Conservation (phyloP, 768 basidiomycete genomes). For the Pilatotrama ljubarskyi region DNA sequence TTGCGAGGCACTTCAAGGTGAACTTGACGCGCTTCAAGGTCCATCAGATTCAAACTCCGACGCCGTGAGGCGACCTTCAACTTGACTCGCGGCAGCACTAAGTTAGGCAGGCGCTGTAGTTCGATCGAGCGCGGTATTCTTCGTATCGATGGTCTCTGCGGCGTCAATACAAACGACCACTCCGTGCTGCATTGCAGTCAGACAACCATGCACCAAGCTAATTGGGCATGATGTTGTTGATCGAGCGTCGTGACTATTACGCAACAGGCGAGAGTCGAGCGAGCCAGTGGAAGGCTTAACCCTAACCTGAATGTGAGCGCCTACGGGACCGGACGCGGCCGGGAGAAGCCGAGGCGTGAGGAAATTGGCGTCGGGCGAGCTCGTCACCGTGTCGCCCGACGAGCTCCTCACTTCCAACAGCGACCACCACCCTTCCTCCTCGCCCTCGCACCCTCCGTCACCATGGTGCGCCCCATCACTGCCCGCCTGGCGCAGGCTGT, state of each 20-base stretch:
- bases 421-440: conserved; percentile 17
- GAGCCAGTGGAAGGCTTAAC: not conserved
- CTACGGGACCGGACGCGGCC: not conserved
- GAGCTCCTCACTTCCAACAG: conserved; percentile 15
- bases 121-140: not conserved
- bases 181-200: too few relatives aligned
- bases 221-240: not conserved
- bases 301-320: not conserved
- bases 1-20: not conserved
- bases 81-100: not conserved
- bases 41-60: not conserved
- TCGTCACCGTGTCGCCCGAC: conserved; percentile 26
- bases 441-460: conserved; percentile 6
- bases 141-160: too few relatives aligned
- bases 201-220: too few relatives aligned
- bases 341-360: conserved; percentile 19
- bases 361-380: conserved; percentile 18
- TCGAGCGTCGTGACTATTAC: too few relatives aligned
- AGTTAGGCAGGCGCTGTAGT: not conserved
- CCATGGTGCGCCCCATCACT: conserved; percentile 29
- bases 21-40: not conserved
- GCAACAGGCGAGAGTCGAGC: too few relatives aligned
- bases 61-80: not conserved
- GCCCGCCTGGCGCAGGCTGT: conserved; percentile 28
- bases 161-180: too few relatives aligned